Percentiles rank a stretch among this genome's conserved stretches.
Evolutionary conservation across 2,329 filamentous ascomycete species (phyloP).

Genomic region (Catunica adiposa): DNA sequence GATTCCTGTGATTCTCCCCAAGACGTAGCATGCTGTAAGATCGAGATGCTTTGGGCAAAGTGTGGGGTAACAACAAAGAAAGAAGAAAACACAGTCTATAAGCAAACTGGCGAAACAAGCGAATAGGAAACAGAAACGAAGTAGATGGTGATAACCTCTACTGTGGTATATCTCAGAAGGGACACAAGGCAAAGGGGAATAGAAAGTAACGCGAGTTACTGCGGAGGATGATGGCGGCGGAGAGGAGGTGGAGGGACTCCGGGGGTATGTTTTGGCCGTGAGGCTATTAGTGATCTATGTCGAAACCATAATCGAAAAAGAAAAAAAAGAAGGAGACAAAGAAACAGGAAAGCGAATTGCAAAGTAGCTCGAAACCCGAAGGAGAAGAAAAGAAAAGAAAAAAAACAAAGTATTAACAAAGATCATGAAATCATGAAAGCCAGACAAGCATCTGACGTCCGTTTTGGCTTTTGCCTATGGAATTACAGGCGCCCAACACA

Average conservation of each 20-base stretch:
- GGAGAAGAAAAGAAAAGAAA: constrained; percentile 1
- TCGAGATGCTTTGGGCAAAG: background rate
- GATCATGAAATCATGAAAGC: background rate
- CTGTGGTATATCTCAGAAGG: background rate
- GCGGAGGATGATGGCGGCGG: background rate
- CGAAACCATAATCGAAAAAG: constrained; percentile 3
- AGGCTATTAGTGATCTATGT: background rate
- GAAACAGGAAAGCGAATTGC: background rate
- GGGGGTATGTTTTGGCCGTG: background rate
- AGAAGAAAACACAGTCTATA: background rate
- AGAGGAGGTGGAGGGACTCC: background rate
- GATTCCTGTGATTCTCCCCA: background rate
- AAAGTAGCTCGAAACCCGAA: too few relatives aligned
- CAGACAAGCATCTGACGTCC: too few relatives aligned
- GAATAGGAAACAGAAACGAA: background rate
- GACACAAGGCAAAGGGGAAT: background rate
- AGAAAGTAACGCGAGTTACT: background rate
- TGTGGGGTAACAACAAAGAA: background rate
- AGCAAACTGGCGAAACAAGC: background rate
- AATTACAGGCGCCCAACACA: constrained; percentile 6
- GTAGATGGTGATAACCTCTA: constrained; percentile 2
- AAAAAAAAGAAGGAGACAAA: background rate
- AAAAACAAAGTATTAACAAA: constrained; percentile 4
- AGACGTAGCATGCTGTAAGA: background rate
- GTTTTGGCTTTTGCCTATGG: too few relatives aligned